These are phyloP conservation scores for Arabidopsis hybrid DNA, from an alignment of 441 rosid genomes.

Conservation along the genomic window DNA sequence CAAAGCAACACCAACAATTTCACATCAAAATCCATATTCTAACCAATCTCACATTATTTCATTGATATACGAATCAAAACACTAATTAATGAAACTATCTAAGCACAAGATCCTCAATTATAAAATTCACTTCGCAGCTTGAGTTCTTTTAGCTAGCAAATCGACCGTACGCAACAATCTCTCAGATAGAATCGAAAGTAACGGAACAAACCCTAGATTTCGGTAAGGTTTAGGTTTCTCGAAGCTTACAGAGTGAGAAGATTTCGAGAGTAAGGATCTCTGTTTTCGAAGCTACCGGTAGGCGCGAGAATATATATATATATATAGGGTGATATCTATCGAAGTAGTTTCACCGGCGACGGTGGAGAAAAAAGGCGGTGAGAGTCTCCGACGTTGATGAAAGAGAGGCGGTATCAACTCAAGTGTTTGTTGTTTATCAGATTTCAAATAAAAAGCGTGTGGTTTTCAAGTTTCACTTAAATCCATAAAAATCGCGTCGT, in stretches of 20 bases:
- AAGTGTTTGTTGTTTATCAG: constrained; percentile 22
- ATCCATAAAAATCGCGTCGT: background rate
- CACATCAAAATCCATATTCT: background rate
- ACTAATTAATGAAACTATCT: background rate
- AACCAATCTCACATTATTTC: background rate
- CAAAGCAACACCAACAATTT: constrained; percentile 3
- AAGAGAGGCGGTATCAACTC: constrained; percentile 5
- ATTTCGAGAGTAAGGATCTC: background rate
- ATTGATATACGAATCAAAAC: background rate
- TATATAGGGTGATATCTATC: background rate
- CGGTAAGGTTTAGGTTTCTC: constrained; percentile 10
- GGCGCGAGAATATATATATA: background rate
- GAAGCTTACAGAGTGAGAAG: constrained; percentile 37
- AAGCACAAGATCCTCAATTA: constrained; percentile 5
- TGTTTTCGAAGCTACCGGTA: background rate
- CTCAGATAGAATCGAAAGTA: background rate
- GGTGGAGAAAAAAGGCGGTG: constrained; percentile 3
- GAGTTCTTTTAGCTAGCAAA: background rate
- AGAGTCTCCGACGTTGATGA: constrained; percentile 40
- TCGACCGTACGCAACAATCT: background rate
- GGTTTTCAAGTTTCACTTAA: background rate
- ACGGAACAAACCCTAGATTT: constrained; percentile 40
- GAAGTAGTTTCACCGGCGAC: background rate
- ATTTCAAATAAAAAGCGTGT: constrained; percentile 30
- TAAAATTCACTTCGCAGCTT: background rate